Conservation (phyloP, 2,329 filamentous ascomycete genomes). For the Mycocentrospora acerina region DNA sequence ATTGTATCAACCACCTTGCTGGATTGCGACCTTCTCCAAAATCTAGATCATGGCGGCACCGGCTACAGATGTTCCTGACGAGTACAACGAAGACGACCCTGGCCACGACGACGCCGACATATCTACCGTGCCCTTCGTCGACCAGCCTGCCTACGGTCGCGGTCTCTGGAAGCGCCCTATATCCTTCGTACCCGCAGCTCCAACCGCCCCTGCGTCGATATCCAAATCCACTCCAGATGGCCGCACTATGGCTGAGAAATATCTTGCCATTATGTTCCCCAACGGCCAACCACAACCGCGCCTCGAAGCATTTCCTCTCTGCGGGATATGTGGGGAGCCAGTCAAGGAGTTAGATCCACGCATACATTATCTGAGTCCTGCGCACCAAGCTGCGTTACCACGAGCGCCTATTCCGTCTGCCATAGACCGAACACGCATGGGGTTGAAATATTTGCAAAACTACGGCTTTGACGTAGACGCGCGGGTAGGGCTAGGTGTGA, state of each 20-base stretch:
- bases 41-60: conserved; percentile 8
- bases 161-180: conserved; percentile 64
- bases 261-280: conserved; percentile 67
- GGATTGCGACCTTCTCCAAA: not conserved
- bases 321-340: conserved; percentile 41
- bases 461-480: conserved; percentile 77
- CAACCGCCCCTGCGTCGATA: conserved; percentile 16
- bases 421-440: conserved; percentile 69
- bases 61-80: conserved; percentile 2
- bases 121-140: conserved; percentile 59
- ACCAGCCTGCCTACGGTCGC: conserved; percentile 60
- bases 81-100: conserved; percentile 16
- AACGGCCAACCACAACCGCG: conserved; percentile 34
- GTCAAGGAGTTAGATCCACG: conserved; percentile 28
- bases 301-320: conserved; percentile 23
- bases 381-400: conserved; percentile 69
- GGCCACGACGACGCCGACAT: conserved; percentile 51
- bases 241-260: conserved; percentile 60
- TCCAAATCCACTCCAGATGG: conserved; percentile 45
- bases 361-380: conserved; percentile 60
- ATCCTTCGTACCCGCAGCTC: conserved; percentile 58
- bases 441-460: conserved; percentile 64
- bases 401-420: conserved; percentile 74
- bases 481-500: conserved; percentile 68
- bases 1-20: not conserved